These are phyloP conservation scores for Thelephora aurantiotincta DNA, from an alignment of 768 basidiomycete species.

Conservation along the genomic window DNA sequence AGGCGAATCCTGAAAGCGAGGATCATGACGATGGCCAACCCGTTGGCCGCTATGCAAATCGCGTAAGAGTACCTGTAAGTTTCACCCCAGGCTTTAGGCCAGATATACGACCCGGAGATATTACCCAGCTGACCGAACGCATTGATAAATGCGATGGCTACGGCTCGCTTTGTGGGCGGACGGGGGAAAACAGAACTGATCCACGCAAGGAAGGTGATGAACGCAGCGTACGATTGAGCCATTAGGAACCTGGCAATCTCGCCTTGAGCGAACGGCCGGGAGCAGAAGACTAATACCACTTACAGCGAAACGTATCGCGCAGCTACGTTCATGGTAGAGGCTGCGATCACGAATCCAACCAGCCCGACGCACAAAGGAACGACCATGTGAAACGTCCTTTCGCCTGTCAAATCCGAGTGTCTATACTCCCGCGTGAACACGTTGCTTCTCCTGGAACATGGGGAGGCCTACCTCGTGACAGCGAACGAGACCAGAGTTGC, in stretches of 20 bases:
- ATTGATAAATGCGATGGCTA: constrained; percentile 76
- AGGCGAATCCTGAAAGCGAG: constrained; percentile 19
- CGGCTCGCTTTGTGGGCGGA: constrained; percentile 79
- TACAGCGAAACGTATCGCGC: constrained; percentile 56
- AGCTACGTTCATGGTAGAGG: constrained; percentile 44
- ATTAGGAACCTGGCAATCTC: constrained; percentile 48
- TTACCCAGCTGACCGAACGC: constrained; percentile 76
- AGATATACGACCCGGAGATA: constrained; percentile 65
- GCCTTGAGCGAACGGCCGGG: not conserved
- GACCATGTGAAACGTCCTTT: constrained; percentile 58
- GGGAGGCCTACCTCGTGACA: constrained; percentile 28
- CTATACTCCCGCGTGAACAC: constrained; percentile 14
- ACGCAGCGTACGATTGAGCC: constrained; percentile 61
- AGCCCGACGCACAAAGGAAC: constrained; percentile 42
- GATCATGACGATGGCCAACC: constrained; percentile 24
- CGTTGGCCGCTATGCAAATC: constrained; percentile 52
- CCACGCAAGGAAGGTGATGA: constrained; percentile 49
- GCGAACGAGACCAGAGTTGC: constrained; percentile 42
- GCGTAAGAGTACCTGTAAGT: constrained; percentile 56
- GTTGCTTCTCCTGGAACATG: too few relatives aligned
- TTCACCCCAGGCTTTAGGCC: constrained; percentile 59
- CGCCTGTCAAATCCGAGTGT: constrained; percentile 57
- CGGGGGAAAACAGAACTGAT: constrained; percentile 48
- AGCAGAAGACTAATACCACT: constrained; percentile 9
- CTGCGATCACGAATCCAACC: constrained; percentile 53